phyloP scores from a whole-genome alignment of 139 green algal species.

The Coelastrella sp. region DNA sequence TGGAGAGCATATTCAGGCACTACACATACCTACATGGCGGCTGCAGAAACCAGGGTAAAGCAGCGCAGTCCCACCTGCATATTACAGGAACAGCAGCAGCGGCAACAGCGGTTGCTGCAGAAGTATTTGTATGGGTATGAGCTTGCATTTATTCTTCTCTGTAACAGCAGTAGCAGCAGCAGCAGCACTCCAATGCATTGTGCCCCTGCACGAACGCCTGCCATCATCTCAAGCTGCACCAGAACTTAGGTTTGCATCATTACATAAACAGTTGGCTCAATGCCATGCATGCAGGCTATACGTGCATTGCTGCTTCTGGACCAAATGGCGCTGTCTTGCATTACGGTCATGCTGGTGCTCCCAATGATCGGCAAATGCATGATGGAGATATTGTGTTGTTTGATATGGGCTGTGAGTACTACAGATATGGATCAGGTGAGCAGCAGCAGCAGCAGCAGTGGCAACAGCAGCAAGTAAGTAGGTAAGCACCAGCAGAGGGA shows the following conservation, averaged over 20 bases:
- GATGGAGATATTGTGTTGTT: constrained; percentile 82
- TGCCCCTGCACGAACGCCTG: too few relatives aligned
- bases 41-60: constrained; percentile 43
- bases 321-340: constrained; percentile 86
- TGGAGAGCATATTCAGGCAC: constrained; percentile 82
- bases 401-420: constrained; percentile 84
- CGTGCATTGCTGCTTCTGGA: constrained; percentile 85
- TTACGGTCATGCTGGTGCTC: constrained; percentile 89
- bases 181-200: too few relatives aligned
- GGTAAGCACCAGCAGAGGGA: too few relatives aligned
- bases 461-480: background rate
- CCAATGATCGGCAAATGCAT: constrained; percentile 79
- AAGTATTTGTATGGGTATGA: background rate
- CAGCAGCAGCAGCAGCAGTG: background rate
- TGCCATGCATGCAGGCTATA: constrained; percentile 77
- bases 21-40: constrained; percentile 67
- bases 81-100: background rate
- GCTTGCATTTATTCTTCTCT: too few relatives aligned
- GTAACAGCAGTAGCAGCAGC: too few relatives aligned
- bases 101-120: background rate
- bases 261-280: too few relatives aligned
- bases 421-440: constrained; percentile 42
- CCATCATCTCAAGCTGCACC: too few relatives aligned
- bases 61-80: background rate
- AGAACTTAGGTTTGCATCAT: background rate